These are phyloP conservation scores for Waltergamsia citrina DNA, from an alignment of 2,329 filamentous ascomycete genomes.

Conservation along the genomic window DNA sequence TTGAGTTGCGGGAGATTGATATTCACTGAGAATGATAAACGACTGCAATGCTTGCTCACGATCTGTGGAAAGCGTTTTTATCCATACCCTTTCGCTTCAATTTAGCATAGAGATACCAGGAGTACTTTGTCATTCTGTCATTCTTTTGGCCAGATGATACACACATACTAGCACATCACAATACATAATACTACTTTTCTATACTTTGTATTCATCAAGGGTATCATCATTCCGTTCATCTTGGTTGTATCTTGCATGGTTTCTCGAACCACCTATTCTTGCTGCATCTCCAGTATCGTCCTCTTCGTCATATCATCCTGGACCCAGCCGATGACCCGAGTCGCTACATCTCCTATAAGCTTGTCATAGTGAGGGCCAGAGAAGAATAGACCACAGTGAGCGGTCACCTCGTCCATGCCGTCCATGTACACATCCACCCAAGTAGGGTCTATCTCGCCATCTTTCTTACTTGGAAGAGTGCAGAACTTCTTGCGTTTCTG, in stretches of 20 bases:
- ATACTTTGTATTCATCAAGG: too few relatives aligned
- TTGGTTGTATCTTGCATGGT: not conserved
- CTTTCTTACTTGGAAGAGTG: conserved; percentile 49
- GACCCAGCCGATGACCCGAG: conserved; percentile 60
- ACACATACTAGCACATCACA: too few relatives aligned
- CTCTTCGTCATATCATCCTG: conserved; percentile 45
- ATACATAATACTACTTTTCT: too few relatives aligned
- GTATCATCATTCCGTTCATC: not conserved
- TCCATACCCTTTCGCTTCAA: too few relatives aligned
- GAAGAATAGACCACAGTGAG: conserved; percentile 77
- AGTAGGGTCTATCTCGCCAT: conserved; percentile 52
- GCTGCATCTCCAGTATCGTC: conserved; percentile 18
- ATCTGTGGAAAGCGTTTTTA: too few relatives aligned
- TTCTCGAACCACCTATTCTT: too few relatives aligned
- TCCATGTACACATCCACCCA: conserved; percentile 80
- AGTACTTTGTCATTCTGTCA: too few relatives aligned
- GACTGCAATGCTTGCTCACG: too few relatives aligned
- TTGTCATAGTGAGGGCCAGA: conserved; percentile 62
- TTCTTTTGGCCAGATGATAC: too few relatives aligned
- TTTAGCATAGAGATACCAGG: too few relatives aligned
- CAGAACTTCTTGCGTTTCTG: conserved; percentile 56
- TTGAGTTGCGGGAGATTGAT: conserved; percentile 21
- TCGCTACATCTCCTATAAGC: conserved; percentile 67
- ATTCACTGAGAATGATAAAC: too few relatives aligned
- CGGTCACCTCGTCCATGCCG: conserved; percentile 74